Evolutionary conservation across 2,329 filamentous ascomycete species (phyloP), one percentile per base, ranked within the genome.

Genomic region (Mycosphaerella arachidis): DNA sequence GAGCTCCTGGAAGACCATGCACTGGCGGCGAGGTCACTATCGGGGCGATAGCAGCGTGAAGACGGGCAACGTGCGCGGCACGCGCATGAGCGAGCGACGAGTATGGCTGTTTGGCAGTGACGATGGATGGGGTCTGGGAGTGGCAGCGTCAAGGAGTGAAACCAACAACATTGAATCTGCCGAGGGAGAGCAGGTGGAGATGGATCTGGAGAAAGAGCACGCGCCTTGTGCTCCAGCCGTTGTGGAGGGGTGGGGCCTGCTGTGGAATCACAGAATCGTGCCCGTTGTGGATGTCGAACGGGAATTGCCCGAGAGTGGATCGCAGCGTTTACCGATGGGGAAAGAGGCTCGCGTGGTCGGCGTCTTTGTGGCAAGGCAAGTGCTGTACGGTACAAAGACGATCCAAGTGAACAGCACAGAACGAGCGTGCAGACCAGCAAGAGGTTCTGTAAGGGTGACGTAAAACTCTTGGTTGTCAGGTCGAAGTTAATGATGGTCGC

Each of bases 1-100:
- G 20, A 57, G 60, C 48, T 61, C 61, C 53, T 58, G 56, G 35
- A 55, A 60, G 53, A 63, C 63, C 65, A 67, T 67, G 58, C 61
- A 62, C 60, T 57, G 55, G 50, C 12, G 30, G 16, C 24, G n/a
- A 56, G 58, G 53, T 48, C 53, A 53, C 51, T 29, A 27, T 53
- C 50, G 27, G 37, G 31, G 29, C n/a, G 40, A 51, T 53, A 35
- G 40, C 53, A 58, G 48, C 48, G 40, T 33, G 50, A 33, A 57
- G 48, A 31, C 30, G 50, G 37, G 33, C 54, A 54, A 59, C 48
- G 33, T 35, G 50, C 51, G 54, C 40, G 57, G 46, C 57, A 57
- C 59, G 46, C 48, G 55, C 59, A 51, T 52, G 58, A 45, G 40
- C 48, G 37, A 30, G 48, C 48, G 48, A 27, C 31, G 53, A 43